These are phyloP conservation scores for Crithidia expoeki DNA, from an alignment of 208 protist species.

Conservation along the genomic window DNA sequence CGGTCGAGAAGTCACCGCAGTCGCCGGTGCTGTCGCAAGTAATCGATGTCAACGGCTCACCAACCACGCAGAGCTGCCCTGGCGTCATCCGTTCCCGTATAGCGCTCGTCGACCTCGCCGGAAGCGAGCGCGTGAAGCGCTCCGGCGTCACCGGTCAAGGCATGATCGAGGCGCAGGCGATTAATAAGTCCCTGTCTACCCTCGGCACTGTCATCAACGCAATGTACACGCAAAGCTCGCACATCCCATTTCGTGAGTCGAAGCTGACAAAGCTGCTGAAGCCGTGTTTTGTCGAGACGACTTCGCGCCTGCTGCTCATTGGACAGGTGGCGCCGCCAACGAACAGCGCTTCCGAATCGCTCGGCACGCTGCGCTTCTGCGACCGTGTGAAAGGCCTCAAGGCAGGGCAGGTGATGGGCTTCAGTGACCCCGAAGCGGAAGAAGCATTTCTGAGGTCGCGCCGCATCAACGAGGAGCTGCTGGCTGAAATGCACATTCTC, in stretches of 20 bases:
- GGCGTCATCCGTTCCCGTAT: slow-evolving; percentile 93
- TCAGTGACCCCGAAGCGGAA: slow-evolving; percentile 64
- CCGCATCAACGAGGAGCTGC: slow-evolving; percentile 66
- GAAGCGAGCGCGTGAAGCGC: slow-evolving; percentile 91
- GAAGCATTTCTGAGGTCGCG: slow-evolving; percentile 61
- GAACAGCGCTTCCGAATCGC: slow-evolving; percentile 67
- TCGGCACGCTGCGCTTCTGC: slow-evolving; percentile 88
- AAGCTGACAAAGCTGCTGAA: slow-evolving; percentile 94
- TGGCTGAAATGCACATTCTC: slow-evolving; percentile 81
- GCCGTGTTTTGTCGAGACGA: slow-evolving; percentile 65
- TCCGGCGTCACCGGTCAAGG: slow-evolving; percentile 83
- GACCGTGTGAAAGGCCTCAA: slow-evolving; percentile 89
- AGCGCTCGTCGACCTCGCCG: slow-evolving; percentile 96
- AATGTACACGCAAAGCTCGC: slow-evolving; percentile 71
- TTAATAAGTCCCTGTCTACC: slow-evolving; percentile 90
- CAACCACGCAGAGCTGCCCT: slow-evolving; percentile 40
- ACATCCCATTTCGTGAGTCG: slow-evolving; percentile 91
- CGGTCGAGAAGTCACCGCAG: slow-evolving; percentile 23
- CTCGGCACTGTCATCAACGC: slow-evolving; percentile 89
- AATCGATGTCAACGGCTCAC: slow-evolving; percentile 55
- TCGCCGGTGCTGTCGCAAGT: slow-evolving; percentile 49
- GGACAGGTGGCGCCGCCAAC: slow-evolving; percentile 75
- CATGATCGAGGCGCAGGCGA: slow-evolving; percentile 91
- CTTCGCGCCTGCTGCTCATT: slow-evolving; percentile 83
- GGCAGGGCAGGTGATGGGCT: slow-evolving; percentile 54